These are phyloP conservation scores for Ceratocystis lukuohia DNA, from an alignment of 2,329 filamentous ascomycete species.

Conservation along the genomic window DNA sequence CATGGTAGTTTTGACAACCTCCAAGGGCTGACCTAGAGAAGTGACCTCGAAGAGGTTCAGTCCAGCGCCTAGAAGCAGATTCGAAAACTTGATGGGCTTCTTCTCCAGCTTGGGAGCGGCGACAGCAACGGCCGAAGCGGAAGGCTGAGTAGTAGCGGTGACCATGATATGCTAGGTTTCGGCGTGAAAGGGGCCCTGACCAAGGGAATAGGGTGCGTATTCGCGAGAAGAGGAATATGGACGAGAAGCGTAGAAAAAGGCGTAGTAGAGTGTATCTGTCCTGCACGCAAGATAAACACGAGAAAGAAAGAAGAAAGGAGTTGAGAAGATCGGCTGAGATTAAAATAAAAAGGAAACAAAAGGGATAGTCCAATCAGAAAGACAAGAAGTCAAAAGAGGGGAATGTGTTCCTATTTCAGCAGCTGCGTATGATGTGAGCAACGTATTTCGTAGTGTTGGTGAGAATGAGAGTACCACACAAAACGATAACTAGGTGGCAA, in stretches of 20 bases:
- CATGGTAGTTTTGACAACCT: constrained; percentile 99
- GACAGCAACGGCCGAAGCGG: constrained; percentile 40
- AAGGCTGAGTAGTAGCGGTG: constrained; percentile 39
- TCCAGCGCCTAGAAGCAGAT: constrained; percentile 83
- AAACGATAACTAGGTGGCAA: background rate
- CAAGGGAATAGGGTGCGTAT: constrained; percentile 91
- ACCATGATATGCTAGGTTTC: constrained; percentile 48
- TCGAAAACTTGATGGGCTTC: constrained; percentile 99
- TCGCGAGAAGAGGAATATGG: constrained; percentile 38
- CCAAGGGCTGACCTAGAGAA: constrained; percentile 63
- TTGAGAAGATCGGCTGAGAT: constrained; percentile 19
- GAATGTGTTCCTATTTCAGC: constrained; percentile 16
- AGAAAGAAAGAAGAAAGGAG: constrained; percentile 13
- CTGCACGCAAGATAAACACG: background rate
- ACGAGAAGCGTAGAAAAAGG: constrained; percentile 8
- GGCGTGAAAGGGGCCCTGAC: constrained; percentile 68
- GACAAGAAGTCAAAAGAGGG: constrained; percentile 13
- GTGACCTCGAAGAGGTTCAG: constrained; percentile 90
- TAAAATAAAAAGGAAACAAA: constrained; percentile 1
- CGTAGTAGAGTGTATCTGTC: constrained; percentile 5
- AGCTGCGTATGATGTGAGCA: constrained; percentile 17
- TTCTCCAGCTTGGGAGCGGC: constrained; percentile 60
- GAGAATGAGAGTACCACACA: background rate
- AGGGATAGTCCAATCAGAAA: background rate
- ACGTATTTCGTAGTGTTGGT: constrained; percentile 7